phyloP scores from a whole-genome alignment of 2,329 filamentous ascomycete genomes.

The Orbilia blumenaviensis region DNA sequence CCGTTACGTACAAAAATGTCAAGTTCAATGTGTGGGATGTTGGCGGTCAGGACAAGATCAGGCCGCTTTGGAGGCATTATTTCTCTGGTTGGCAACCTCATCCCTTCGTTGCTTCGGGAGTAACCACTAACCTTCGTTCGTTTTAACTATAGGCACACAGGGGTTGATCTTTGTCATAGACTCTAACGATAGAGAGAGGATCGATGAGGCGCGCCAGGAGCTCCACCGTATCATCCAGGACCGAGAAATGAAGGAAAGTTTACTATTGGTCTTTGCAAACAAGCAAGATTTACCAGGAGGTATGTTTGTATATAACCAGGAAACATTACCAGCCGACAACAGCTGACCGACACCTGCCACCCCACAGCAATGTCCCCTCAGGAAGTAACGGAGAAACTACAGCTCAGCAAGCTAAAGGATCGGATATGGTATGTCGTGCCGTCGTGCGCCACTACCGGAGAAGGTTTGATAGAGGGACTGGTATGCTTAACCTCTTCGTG shows the following conservation, averaged over 20 bases:
- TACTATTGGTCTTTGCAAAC: constrained; percentile 96
- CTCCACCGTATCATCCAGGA: constrained; percentile 98
- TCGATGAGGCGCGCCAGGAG: constrained; percentile 92
- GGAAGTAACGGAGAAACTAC: constrained; percentile 79
- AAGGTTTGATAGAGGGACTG: constrained; percentile 81
- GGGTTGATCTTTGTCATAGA: constrained; percentile 99
- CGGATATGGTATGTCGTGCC: constrained; percentile 85
- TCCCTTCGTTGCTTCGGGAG: not conserved
- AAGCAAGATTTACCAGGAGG: constrained; percentile 94
- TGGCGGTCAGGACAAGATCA: constrained; percentile 99
- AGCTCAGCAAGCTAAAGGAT: constrained; percentile 80
- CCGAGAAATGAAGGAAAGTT: constrained; percentile 94
- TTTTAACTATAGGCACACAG: constrained; percentile 76
- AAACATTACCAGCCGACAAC: not conserved
- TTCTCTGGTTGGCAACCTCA: constrained; percentile 74
- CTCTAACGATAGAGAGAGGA: constrained; percentile 87
- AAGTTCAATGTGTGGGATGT: constrained; percentile 99
- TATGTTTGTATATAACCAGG: constrained; percentile 63
- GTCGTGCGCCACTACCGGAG: constrained; percentile 81
- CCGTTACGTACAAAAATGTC: constrained; percentile 99
- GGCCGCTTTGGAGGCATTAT: constrained; percentile 99
- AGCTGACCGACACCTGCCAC: not conserved
- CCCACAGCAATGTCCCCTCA: constrained; percentile 78
- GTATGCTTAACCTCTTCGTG: constrained; percentile 62
- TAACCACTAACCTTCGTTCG: not conserved